phyloP scores from a whole-genome alignment of 176 grass and related monocot genomes.

The Eleusine coracana region DNA sequence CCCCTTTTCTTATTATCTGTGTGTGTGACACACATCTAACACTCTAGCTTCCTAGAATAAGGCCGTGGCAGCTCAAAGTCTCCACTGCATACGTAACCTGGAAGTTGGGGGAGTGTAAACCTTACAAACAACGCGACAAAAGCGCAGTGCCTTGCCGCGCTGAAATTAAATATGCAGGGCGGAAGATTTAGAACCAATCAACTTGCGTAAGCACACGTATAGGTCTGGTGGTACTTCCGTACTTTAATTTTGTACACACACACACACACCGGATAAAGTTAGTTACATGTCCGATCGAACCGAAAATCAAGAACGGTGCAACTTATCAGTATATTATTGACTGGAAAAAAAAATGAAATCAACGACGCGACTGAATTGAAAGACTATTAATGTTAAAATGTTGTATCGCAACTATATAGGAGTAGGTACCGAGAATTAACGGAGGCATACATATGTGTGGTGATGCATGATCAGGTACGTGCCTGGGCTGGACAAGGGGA shows the following conservation, averaged over 20 bases:
- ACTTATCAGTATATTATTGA: neutral
- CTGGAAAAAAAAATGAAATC: neutral
- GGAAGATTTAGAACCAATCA: slow-evolving; percentile 18
- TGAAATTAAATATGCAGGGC: slow-evolving; percentile 28
- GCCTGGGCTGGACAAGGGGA: slow-evolving; percentile 78
- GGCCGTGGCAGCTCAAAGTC: slow-evolving; percentile 37
- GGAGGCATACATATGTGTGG: no score
- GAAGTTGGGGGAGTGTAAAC: slow-evolving; percentile 22
- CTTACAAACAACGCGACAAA: slow-evolving; percentile 43
- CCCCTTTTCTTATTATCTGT: slow-evolving; percentile 28
- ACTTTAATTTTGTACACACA: neutral
- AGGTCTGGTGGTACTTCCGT: neutral
- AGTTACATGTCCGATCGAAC: neutral
- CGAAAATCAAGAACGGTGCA: slow-evolving; percentile 16
- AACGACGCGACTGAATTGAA: neutral
- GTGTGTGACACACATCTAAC: slow-evolving; percentile 6
- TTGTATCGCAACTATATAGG: no score
- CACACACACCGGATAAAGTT: slow-evolving; percentile 9
- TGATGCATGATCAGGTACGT: slow-evolving; percentile 57
- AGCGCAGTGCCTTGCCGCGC: slow-evolving; percentile 14
- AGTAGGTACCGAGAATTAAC: neutral
- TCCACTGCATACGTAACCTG: slow-evolving; percentile 45
- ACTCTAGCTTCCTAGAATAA: slow-evolving; percentile 45
- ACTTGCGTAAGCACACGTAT: neutral
- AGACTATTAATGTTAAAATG: neutral